Base-by-base conservation (phyloP, 345 rosid genomes). In the Bruguiera gymnorhiza region DNA sequence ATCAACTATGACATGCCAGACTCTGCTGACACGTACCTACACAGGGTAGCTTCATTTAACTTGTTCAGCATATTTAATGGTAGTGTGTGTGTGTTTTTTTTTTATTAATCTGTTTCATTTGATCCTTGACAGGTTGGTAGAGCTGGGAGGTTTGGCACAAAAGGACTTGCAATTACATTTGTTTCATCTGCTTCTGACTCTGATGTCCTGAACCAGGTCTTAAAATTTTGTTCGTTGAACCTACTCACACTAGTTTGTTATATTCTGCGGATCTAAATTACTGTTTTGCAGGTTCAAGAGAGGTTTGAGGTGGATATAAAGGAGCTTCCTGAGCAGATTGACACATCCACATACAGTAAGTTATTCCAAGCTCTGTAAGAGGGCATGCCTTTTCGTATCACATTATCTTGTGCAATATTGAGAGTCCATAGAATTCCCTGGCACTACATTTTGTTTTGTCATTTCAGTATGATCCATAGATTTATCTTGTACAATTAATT, bases 1-100 rank as follows among this genome's bases (percentile, higher is more conserved):
- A 90, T 96, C 81, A 96, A 96, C 83, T 96, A 92, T 67, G 98
- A 96, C 78, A 96, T 96, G 99, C 99, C 99, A 6, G 98, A 96
- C 80, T 92, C 99, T 66, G 99, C 98, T 6, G 99, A 92, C 66
- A 96, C 99, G 1, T 96, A 96, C 55, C 86, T 96, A 26, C 99
- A 96, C 85, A 89, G 99, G 90, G 99, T 96, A 70, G 20, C 68
- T 27, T 62, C 51, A 11, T 36, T 18, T 32, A 19, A 18, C 3
- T 26, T 65, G 6, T 43, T 66, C 7, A 66, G 11, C 11, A 4
- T 3, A 21, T 53, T 15, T 29, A 3, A 7, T 54, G 16, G 4
- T n/a, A 8, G 3, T 34, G 18, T 3, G 8, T 32, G 11, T 32
- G 13, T 24, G 66, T 6, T 39, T 66, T 8, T 16, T 67, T 62